phyloP scores from a whole-genome alignment of 2,329 filamentous ascomycete species.

The Purpureocillium lavendulum region DNA sequence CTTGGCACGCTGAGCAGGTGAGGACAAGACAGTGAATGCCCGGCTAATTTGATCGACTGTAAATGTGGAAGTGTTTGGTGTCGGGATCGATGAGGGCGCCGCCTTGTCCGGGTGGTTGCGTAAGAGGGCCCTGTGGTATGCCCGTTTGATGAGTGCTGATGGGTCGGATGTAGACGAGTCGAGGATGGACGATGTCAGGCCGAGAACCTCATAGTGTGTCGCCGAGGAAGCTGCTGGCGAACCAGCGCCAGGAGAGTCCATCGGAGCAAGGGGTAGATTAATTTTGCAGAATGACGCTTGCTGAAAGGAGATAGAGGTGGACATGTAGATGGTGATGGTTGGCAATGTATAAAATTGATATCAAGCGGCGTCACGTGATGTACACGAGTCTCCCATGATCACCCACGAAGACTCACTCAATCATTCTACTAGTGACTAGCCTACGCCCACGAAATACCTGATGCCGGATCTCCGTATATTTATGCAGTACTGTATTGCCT shows the following conservation, averaged over 20 bases:
- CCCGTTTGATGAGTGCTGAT: slow-evolving; percentile 46
- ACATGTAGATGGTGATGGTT: neutral
- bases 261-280: too few species aligned
- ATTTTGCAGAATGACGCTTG: too few species aligned
- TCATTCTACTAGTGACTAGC: too few species aligned
- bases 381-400: neutral
- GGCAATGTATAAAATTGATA: neutral
- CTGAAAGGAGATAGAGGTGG: neutral
- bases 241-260: slow-evolving; percentile 3
- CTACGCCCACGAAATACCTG: too few species aligned
- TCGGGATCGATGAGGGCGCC: slow-evolving; percentile 3
- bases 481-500: too few species aligned
- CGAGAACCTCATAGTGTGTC: slow-evolving; percentile 55
- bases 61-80: slow-evolving; percentile 20
- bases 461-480: too few species aligned
- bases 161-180: slow-evolving; percentile 31
- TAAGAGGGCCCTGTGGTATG: slow-evolving; percentile 57
- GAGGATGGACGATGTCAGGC: slow-evolving; percentile 40
- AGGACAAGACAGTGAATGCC: slow-evolving; percentile 49
- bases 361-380: slow-evolving; percentile 5
- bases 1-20: slow-evolving; percentile 34
- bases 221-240: slow-evolving; percentile 14
- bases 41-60: slow-evolving; percentile 56
- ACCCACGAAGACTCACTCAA: too few species aligned
- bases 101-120: slow-evolving; percentile 58